A percentile compares a stretch with the other conserved stretches of the same genome.
Conservation (phyloP, 345 rosid genomes). For the Eucalyptus urophylla region DNA sequence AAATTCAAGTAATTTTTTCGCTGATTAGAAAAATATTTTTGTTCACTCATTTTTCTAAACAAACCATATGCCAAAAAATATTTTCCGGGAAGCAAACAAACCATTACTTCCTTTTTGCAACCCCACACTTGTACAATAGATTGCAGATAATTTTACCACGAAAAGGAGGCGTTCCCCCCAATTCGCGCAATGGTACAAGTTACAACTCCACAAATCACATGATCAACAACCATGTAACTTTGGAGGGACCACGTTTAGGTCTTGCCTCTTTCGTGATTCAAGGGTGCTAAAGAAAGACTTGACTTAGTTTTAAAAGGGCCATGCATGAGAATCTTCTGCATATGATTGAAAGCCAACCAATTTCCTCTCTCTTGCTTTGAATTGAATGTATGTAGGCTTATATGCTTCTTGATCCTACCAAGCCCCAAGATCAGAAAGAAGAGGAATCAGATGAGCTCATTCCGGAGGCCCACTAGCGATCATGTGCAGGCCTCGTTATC, state of each 20-base stretch:
- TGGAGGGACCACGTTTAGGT: neutral
- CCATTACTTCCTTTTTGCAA: neutral
- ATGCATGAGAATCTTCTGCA: neutral
- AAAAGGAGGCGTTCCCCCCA: neutral
- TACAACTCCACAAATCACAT: neutral
- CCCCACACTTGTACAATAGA: neutral
- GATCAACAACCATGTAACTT: neutral
- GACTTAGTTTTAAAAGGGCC: neutral
- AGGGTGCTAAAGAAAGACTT: neutral
- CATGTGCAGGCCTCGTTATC: neutral
- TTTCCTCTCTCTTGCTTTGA: neutral
- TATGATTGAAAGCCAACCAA: neutral
- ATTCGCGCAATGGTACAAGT: neutral
- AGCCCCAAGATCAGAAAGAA: neutral
- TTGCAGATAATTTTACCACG: neutral
- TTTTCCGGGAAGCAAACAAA: neutral
- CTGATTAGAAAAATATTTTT: too few species aligned
- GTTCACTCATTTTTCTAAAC: neutral
- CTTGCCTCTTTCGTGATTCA: neutral
- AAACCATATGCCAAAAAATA: neutral
- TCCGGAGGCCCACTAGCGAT: neutral
- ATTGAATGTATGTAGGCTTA: neutral
- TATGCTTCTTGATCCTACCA: neutral
- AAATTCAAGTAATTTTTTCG: too few species aligned
- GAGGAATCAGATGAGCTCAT: neutral